Evolutionary conservation across 2,329 filamentous ascomycete genomes (phyloP), one percentile per base, ranked within the genome.

Genomic region (Parafenestella ontariensis): DNA sequence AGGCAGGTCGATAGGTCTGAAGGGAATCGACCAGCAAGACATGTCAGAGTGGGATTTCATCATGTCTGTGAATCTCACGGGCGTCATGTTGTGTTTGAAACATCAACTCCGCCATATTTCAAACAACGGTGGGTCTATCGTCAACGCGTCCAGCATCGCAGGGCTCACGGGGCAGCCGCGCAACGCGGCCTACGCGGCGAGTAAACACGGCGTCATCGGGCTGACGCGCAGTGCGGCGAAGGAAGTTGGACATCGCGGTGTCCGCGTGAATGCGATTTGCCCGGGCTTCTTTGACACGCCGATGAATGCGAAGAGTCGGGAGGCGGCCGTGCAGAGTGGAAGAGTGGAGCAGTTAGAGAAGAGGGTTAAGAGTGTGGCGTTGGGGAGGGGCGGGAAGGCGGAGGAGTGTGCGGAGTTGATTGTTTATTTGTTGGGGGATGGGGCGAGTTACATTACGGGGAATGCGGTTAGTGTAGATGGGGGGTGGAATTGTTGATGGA

Each of bases 81-180:
- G 76, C 0, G 41, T 76, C 26, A 69, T 78, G 69, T 71, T 75
- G 24, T 77, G 68, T 28, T 36, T 77, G 37, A 61, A 72, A 45
- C 71, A 73, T 2, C 71, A 79, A 48, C 50, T 78, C 15, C 62
- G 59, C 1, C 76, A 77, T 41, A 77, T 85, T 31, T 62, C 60
- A 8, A 64, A 71, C 44, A 57, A 61, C 1, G 72, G 72, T 1
- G 73, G 72, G 1, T 64, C 67, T 3, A 75, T 78, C 33, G 76
- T 78, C 3, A 77, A 77, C 56, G 76, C 83, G 18, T 76, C 80
- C 26, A 84, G 80, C 34, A 81, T 82, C 34, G 81, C 82, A 39
- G 83, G n/a, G 84, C 6, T 64, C 79, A 1, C 75, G 77, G 53
- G 80, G 79, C 71, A 76, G 57, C 24, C 66, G 11, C 67, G 70